Evolutionary conservation across 2,329 filamentous ascomycete species (phyloP).

Genomic region (Cercospora beticola): DNA sequence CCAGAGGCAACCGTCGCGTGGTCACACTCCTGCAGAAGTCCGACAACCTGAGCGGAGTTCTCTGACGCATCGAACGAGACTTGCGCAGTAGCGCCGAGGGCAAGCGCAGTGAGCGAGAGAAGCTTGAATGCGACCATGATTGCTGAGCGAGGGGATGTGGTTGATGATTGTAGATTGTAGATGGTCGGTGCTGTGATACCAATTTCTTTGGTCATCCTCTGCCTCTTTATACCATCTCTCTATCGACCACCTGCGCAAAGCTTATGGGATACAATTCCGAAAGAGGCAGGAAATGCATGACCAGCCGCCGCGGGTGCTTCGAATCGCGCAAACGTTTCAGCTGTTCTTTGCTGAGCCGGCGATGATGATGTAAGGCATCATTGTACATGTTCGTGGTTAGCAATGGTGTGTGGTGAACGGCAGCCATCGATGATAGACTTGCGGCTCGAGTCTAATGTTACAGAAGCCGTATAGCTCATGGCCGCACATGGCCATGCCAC

Average conservation of each 20-base stretch:
- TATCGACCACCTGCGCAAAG: background rate
- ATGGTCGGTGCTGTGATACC: background rate
- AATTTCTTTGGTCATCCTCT: background rate
- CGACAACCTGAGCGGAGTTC: slow-evolving; percentile 8
- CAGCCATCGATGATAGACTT: background rate
- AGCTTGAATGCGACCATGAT: slow-evolving; percentile 8
- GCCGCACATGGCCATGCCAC: background rate
- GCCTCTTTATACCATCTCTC: background rate
- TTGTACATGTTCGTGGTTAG: background rate
- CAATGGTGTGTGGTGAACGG: background rate
- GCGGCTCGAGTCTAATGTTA: background rate
- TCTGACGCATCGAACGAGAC: slow-evolving; percentile 12
- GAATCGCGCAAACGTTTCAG: background rate
- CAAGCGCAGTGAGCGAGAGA: slow-evolving; percentile 2
- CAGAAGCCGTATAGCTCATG: background rate
- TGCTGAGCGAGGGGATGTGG: background rate
- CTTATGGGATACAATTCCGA: background rate
- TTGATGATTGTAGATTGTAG: background rate
- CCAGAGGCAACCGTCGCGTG: slow-evolving; percentile 1
- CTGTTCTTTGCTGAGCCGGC: background rate
- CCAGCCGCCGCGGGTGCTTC: background rate
- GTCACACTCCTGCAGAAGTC: background rate
- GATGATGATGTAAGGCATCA: background rate
- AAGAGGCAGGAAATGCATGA: background rate
- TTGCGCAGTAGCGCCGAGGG: slow-evolving; percentile 4